phyloP scores from a whole-genome alignment of 2,329 filamentous ascomycete species.

The Polychaeton citri region DNA sequence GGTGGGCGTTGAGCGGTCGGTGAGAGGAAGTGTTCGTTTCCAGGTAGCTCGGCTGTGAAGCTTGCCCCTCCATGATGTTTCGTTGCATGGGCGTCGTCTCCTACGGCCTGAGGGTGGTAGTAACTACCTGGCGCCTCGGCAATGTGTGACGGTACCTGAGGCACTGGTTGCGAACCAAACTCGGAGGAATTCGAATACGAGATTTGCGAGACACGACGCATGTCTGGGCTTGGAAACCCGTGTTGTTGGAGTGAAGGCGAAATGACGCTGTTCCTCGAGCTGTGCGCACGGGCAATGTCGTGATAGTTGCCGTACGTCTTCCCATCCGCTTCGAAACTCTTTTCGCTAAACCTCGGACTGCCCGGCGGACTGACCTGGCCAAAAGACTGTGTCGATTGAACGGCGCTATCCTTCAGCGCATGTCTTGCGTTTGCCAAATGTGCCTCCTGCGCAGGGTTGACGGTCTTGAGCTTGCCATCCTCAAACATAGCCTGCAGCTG shows the following conservation, averaged over 20 bases:
- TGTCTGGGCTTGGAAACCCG: constrained; percentile 8
- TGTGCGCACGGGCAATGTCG: constrained; percentile 10
- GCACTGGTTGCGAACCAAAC: constrained; percentile 10
- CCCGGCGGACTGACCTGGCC: constrained; percentile 7
- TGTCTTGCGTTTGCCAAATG: constrained; percentile 3
- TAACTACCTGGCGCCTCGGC: constrained; percentile 29
- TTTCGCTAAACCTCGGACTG: constrained; percentile 8
- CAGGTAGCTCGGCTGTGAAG: constrained; percentile 17
- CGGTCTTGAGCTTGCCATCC: constrained; percentile 48
- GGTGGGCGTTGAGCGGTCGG: background rate
- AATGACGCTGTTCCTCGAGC: constrained; percentile 12
- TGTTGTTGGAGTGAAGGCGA: constrained; percentile 13
- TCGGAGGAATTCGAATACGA: constrained; percentile 5
- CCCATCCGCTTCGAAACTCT: constrained; percentile 4
- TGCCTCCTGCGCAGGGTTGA: constrained; percentile 28
- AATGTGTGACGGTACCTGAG: constrained; percentile 16
- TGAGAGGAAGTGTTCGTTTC: constrained; percentile 10
- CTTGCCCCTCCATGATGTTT: constrained; percentile 6
- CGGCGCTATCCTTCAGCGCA: constrained; percentile 3
- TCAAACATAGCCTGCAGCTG: constrained; percentile 55
- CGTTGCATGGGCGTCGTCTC: constrained; percentile 9
- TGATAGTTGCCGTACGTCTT: constrained; percentile 18
- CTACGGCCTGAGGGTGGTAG: constrained; percentile 18
- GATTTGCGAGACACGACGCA: background rate
- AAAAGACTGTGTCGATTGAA: constrained; percentile 3